Conservation (phyloP, 257 asterid species). For the Verbascum thapsus region DNA sequence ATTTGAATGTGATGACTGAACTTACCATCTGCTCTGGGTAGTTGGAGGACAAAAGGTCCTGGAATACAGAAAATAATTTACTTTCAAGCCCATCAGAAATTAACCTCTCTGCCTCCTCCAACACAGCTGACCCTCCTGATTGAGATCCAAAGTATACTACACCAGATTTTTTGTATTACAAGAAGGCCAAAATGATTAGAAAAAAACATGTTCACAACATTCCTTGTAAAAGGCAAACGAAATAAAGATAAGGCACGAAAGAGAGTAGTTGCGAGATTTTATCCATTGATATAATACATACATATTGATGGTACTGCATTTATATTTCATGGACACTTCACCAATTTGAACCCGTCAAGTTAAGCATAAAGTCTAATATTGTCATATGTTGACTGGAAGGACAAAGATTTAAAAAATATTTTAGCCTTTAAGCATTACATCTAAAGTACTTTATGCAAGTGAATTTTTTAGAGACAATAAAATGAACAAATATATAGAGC, state of each 20-base stretch:
- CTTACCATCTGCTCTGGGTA: constrained; percentile 86
- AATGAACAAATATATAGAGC: constrained; percentile 4
- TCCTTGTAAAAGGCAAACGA: constrained; percentile 8
- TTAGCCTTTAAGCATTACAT: constrained; percentile 1
- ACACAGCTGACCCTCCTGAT: constrained; percentile 50
- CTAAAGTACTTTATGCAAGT: constrained; percentile 11
- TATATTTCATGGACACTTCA: constrained; percentile 3
- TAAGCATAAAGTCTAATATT: constrained; percentile 12
- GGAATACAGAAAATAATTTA: constrained; percentile 56
- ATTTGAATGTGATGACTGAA: constrained; percentile 23
- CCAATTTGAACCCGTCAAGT: constrained; percentile 24
- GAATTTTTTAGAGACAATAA: not conserved
- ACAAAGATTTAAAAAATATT: no score
- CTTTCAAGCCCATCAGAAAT: constrained; percentile 72
- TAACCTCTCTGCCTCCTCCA: constrained; percentile 69
- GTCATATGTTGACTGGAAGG: not conserved
- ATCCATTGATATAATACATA: not conserved
- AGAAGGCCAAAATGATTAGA: constrained; percentile 20
- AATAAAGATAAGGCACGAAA: constrained; percentile 16
- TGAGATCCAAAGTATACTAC: constrained; percentile 59
- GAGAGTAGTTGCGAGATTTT: constrained; percentile 2
- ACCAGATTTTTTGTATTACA: constrained; percentile 32
- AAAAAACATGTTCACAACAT: not conserved
- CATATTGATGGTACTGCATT: not conserved
- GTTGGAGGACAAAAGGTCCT: constrained; percentile 67